Conservation (phyloP, 2,329 filamentous ascomycete genomes). For the Fusarium sp. region DNA sequence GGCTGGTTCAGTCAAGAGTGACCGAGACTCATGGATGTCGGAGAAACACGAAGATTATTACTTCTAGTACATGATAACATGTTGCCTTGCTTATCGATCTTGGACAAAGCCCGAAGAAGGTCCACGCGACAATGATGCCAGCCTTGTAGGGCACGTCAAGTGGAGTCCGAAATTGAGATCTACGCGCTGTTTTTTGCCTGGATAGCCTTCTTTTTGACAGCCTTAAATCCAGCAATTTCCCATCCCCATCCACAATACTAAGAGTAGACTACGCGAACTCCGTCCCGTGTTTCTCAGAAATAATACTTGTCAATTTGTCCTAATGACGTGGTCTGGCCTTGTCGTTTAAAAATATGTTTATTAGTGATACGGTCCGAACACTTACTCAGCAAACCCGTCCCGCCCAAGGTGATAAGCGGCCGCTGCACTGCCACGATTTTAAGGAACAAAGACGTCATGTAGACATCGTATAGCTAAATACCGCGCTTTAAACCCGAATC, state of each 20-base stretch:
- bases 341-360: background rate
- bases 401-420: background rate
- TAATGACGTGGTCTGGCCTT: background rate
- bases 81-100: too few species aligned
- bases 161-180: background rate
- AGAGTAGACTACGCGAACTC: fast-evolving
- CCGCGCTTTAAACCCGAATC: background rate
- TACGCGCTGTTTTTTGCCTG: background rate
- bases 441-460: background rate
- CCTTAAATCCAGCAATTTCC: background rate
- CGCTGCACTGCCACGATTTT: background rate
- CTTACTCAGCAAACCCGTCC: background rate
- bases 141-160: background rate
- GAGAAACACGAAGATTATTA: background rate
- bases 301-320: fast-evolving
- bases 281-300: fast-evolving
- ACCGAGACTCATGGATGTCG: too few species aligned
- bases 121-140: background rate
- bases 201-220: background rate
- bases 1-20: too few species aligned
- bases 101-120: background rate
- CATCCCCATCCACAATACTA: fast-evolving
- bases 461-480: background rate
- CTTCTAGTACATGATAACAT: background rate
- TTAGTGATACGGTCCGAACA: background rate